Conservation (phyloP, 1,139 yeast genomes). For the Yamadazyma taylorii region DNA sequence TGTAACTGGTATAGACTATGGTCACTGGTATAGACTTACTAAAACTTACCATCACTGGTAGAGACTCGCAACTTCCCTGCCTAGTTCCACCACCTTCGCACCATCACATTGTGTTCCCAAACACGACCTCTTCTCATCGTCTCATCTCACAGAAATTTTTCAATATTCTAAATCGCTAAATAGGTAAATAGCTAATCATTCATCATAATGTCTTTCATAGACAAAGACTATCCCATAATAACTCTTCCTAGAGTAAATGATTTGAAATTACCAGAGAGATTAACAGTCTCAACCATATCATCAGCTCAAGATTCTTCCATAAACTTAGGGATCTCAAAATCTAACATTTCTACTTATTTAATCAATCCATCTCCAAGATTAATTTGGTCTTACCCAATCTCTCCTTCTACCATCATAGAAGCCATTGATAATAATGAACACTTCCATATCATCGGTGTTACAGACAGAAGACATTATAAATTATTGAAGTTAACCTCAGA, state of each 20-base stretch:
- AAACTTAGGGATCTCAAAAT: slow-evolving; percentile 74
- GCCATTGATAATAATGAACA: slow-evolving; percentile 37
- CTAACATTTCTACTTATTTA: slow-evolving; percentile 69
- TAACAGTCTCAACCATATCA: slow-evolving; percentile 30
- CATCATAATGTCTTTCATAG: slow-evolving; percentile 27
- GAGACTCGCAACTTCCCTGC: too few species aligned
- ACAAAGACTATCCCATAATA: slow-evolving; percentile 35
- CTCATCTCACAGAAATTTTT: slow-evolving; percentile 10
- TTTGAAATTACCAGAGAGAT: slow-evolving; percentile 28
- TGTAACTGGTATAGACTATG: too few species aligned
- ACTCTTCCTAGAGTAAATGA: slow-evolving; percentile 45
- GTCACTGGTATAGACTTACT: too few species aligned
- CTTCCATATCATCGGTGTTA: slow-evolving; percentile 40
- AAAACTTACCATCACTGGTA: too few species aligned
- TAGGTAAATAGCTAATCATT: too few species aligned
- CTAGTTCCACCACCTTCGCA: not conserved
- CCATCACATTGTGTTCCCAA: not conserved
- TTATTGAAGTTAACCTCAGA: slow-evolving; percentile 27
- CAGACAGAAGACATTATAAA: slow-evolving; percentile 47
- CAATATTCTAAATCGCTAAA: not conserved
- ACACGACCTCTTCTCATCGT: not conserved
- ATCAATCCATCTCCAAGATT: slow-evolving; percentile 81
- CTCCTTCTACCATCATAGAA: slow-evolving; percentile 57
- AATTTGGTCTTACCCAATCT: slow-evolving; percentile 69
- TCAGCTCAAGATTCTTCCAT: slow-evolving; percentile 28